A percentile compares a stretch with the other conserved stretches of the same genome.
phyloP scores from a whole-genome alignment of 2,329 filamentous ascomycete species.

The Graphilbum sp. region DNA sequence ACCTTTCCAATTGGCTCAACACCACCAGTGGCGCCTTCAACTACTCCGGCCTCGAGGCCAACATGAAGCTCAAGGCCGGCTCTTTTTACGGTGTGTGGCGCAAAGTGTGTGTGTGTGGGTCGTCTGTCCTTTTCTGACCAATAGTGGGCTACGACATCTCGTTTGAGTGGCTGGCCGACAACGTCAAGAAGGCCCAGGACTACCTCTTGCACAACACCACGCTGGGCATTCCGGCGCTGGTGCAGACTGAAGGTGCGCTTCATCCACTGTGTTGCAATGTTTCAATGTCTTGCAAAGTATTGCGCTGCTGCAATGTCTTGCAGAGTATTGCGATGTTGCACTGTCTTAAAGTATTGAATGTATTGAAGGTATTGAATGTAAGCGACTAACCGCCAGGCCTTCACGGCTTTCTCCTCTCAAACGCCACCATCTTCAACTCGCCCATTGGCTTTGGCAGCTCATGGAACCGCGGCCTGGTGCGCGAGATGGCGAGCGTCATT shows the following conservation, averaged over 20 bases:
- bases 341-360: too few species aligned
- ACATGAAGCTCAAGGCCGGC: constrained; percentile 48
- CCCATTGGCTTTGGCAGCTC: constrained; percentile 58
- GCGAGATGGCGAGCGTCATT: constrained; percentile 51
- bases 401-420: constrained; percentile 54
- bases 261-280: too few species aligned
- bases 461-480: constrained; percentile 46
- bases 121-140: too few species aligned
- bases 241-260: constrained; percentile 49
- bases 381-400: constrained; percentile 15
- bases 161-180: constrained; percentile 17
- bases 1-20: constrained; percentile 60
- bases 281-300: too few species aligned
- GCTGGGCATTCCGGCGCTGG: constrained; percentile 54
- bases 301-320: too few species aligned
- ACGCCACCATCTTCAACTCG: constrained; percentile 66
- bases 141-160: too few species aligned
- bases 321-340: too few species aligned
- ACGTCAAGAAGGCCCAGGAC: constrained; percentile 25
- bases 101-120: too few species aligned
- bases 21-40: constrained; percentile 52
- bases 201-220: constrained; percentile 51
- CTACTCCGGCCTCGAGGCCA: constrained; percentile 46
- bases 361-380: too few species aligned
- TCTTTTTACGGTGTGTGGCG: constrained; percentile 58